phyloP scores from a whole-genome alignment of 108 stramenopile species.

The Cylindrotheca closterium region DNA sequence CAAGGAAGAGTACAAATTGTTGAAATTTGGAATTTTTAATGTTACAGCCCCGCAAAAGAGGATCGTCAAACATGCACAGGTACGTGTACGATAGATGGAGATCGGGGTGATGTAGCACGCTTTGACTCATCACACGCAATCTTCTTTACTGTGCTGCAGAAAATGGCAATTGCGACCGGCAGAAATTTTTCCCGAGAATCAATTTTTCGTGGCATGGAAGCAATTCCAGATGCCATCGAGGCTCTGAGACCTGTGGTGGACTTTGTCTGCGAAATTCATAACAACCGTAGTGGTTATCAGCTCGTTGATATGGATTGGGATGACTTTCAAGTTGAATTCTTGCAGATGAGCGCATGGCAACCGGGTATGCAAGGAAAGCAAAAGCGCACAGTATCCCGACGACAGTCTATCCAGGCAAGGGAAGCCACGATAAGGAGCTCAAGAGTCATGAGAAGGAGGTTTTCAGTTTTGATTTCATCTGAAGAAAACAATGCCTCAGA shows the following conservation, averaged over 20 bases:
- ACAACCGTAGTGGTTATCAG: constrained; percentile 29
- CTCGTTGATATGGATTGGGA: constrained; percentile 55
- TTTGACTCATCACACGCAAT: no score
- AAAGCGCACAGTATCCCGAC: constrained; percentile 13
- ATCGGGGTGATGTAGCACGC: no score
- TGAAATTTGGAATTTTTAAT: constrained; percentile 48
- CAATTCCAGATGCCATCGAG: constrained; percentile 57
- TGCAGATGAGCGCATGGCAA: constrained; percentile 59
- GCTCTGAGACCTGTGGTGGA: constrained; percentile 42
- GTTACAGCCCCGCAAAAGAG: constrained; percentile 30
- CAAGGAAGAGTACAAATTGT: constrained; percentile 28
- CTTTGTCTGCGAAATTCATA: constrained; percentile 57
- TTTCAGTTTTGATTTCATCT: constrained; percentile 39
- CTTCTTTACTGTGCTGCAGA: constrained; percentile 1
- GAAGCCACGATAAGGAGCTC: constrained; percentile 3
- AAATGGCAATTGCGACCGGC: constrained; percentile 45
- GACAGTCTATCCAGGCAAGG: constrained; percentile 10
- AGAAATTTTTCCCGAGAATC: constrained; percentile 51
- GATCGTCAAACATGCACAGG: constrained; percentile 29
- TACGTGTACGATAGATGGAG: not conserved
- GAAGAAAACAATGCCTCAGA: constrained; percentile 51
- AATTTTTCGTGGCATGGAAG: constrained; percentile 37
- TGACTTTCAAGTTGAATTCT: constrained; percentile 49
- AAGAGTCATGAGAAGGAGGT: constrained; percentile 13
- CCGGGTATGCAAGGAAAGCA: constrained; percentile 37